Evolutionary conservation across 2,329 filamentous ascomycete species (phyloP).

Genomic region (Hypoxylon sp.): DNA sequence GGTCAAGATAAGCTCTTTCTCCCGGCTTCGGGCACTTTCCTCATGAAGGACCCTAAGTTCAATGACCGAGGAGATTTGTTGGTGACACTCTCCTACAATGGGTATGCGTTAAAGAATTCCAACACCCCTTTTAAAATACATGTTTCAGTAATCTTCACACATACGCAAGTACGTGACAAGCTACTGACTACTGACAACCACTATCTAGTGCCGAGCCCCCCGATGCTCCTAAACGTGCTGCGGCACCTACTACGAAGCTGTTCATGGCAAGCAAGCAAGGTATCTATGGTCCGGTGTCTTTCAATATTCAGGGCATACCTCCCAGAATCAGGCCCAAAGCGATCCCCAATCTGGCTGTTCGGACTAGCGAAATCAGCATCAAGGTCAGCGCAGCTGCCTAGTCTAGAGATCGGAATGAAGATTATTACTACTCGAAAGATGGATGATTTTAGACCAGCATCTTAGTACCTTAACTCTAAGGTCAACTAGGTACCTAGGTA

Average conservation of each 20-base stretch:
- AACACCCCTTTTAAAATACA: neutral
- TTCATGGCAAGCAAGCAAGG: neutral
- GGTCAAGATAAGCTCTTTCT: constrained; percentile 2
- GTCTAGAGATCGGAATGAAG: neutral
- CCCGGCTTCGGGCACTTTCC: neutral
- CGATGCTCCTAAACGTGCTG: neutral
- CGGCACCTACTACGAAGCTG: neutral
- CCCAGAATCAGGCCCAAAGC: neutral
- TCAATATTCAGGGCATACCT: neutral
- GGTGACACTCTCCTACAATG: neutral
- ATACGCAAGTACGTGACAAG: neutral
- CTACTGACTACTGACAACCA: neutral
- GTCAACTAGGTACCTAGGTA: neutral
- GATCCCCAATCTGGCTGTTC: neutral
- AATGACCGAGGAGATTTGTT: neutral
- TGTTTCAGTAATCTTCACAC: neutral
- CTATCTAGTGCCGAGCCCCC: neutral
- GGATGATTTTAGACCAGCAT: neutral
- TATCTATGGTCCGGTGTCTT: neutral
- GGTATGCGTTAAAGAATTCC: neutral
- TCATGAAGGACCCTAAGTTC: constrained; percentile 2
- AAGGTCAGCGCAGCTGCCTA: neutral
- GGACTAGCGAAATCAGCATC: neutral
- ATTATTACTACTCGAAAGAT: neutral
- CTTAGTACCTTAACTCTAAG: neutral